A percentile compares a stretch with the other conserved stretches of the same genome.
These are phyloP conservation scores for Carex cristatella DNA, from an alignment of 176 grass and related monocot genomes.

Conservation along the genomic window DNA sequence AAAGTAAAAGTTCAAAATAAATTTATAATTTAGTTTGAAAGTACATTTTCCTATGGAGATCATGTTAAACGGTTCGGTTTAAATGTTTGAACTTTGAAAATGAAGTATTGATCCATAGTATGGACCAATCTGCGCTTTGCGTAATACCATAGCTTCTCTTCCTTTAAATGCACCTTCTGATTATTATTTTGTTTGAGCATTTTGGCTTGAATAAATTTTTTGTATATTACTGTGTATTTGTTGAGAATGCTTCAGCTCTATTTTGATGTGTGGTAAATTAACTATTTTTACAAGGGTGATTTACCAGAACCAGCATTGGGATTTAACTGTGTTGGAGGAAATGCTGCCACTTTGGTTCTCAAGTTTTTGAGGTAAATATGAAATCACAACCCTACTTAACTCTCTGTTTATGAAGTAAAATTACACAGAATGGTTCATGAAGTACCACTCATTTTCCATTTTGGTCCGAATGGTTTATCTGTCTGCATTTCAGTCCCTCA, in stretches of 20 bases:
- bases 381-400: not conserved
- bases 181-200: not conserved
- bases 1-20: too few relatives aligned
- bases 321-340: conserved; percentile 95
- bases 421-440: not conserved
- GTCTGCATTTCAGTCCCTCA: not conserved
- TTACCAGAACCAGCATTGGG: conserved; percentile 76
- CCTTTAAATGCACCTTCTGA: too few relatives aligned
- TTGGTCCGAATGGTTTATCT: not conserved
- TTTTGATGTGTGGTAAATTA: conserved; percentile 2
- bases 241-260: not conserved
- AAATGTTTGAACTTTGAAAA: too few relatives aligned
- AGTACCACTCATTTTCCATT: not conserved
- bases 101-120: too few relatives aligned
- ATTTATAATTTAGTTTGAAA: too few relatives aligned
- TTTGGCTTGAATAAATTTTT: not conserved
- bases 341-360: conserved; percentile 63
- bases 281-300: conserved; percentile 48
- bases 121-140: too few relatives aligned
- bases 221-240: conserved; percentile 16
- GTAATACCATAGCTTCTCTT: too few relatives aligned
- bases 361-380: conserved; percentile 57
- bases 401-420: not conserved
- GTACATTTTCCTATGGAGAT: too few relatives aligned
- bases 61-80: too few relatives aligned